Conservation (phyloP, 163 green algal species). For the Scenedesmus sp. region DNA sequence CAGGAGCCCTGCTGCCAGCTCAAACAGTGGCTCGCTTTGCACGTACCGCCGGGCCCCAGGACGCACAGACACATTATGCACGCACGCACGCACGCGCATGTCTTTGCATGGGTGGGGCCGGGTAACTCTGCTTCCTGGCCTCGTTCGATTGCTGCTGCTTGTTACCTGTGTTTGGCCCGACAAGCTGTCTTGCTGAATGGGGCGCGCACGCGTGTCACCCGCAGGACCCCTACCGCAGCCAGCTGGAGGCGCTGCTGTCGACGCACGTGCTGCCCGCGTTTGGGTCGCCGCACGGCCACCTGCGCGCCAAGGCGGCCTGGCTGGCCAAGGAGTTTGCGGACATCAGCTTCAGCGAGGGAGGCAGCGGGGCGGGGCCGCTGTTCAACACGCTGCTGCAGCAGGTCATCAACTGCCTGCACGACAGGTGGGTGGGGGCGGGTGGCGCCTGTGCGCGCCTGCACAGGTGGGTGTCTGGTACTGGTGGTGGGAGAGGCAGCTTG, state of each 20-base stretch:
- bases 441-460: too few relatives aligned
- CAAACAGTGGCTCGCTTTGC: too few relatives aligned
- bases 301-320: slow-evolving; percentile 95
- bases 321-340: slow-evolving; percentile 87
- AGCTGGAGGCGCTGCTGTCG: slow-evolving; percentile 92
- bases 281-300: slow-evolving; percentile 81
- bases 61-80: too few relatives aligned
- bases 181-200: too few relatives aligned
- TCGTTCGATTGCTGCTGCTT: too few relatives aligned
- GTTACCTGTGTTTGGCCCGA: too few relatives aligned
- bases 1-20: slow-evolving; percentile 85
- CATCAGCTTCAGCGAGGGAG: slow-evolving; percentile 81
- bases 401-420: slow-evolving; percentile 49
- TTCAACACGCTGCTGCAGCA: slow-evolving; percentile 85
- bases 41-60: too few relatives aligned
- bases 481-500: slow-evolving; percentile 61
- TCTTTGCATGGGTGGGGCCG: too few relatives aligned
- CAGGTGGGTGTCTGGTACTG: slow-evolving; percentile 83
- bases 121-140: too few relatives aligned
- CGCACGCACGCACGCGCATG: too few relatives aligned
- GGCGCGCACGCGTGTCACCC: not conserved
- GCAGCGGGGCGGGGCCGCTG: slow-evolving; percentile 66
- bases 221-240: slow-evolving; percentile 85
- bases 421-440: too few relatives aligned
- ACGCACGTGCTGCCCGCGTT: slow-evolving; percentile 93